Evolutionary conservation across 257 asterid species (phyloP), one percentile per base, ranked within the genome.

Genomic region (Avicennia marina): DNA sequence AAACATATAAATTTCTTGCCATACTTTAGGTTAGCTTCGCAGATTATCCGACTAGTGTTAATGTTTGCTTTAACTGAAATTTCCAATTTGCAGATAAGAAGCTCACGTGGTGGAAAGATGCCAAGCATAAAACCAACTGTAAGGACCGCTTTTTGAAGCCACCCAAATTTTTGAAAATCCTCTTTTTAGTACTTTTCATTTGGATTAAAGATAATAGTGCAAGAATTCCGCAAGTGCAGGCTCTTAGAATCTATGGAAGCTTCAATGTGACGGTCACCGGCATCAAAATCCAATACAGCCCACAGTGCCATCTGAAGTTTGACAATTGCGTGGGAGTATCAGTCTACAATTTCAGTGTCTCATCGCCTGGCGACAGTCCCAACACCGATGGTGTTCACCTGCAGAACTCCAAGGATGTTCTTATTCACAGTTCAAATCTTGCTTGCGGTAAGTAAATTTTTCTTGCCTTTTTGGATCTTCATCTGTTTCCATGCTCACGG

Each of bases 351-450:
- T 73, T 91, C 50, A 78, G 68, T 0, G 82, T 65, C 25, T 71
- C 79, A 9, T 91, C 98, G 11, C 96, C 98, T 0, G 90, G 94
- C 1, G 77, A 83, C 61, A 91, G 98, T 59, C 96, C 96, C 16
- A 91, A 91, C 45, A 91, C 98, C 0, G 96, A 91, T 11, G 98
- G 98, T 26, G 88, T 91, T 46, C 98, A 91, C 60, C 69, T 91
- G 16, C 94, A 85, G 67, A 85, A 91, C 77, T 85, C 98, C 45
- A 83, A 78, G 66, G 94, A 88, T 11, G 95, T 82, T 56, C 79
- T 81, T 13, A 83, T 91, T 57, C 90, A 79, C 39, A 73, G 76
- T 55, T 51, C 85, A n/a, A 83, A 68, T 58, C 67, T 91, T 48
- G 83, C 80, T 31, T 91, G 96, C 40, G 98, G 98, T 88, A 87